These are phyloP conservation scores for Dalbergia cultrata DNA, from an alignment of 306 rosid genomes.

Conservation along the genomic window DNA sequence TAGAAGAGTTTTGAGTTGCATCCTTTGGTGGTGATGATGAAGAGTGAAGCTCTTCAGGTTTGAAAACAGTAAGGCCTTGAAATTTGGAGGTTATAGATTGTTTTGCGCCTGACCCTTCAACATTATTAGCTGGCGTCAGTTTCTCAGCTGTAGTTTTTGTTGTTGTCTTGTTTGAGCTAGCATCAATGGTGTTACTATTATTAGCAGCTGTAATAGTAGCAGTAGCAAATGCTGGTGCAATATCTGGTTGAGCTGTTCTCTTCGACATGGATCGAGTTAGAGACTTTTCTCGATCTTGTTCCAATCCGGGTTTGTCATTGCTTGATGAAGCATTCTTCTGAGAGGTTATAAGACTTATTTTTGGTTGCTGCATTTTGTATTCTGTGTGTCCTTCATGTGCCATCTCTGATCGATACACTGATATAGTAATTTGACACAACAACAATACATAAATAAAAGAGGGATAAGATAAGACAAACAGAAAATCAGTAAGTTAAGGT, in stretches of 20 bases:
- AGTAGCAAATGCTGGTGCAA: slow-evolving; percentile 13
- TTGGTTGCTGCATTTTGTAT: slow-evolving; percentile 58
- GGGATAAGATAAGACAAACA: background rate
- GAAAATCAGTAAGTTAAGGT: background rate
- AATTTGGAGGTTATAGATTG: slow-evolving; percentile 63
- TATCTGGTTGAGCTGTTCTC: slow-evolving; percentile 41
- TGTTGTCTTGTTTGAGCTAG: slow-evolving; percentile 43
- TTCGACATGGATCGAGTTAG: slow-evolving; percentile 46
- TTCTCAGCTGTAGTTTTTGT: slow-evolving; percentile 51
- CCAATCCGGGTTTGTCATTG: slow-evolving; percentile 45
- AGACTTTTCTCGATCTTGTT: slow-evolving; percentile 44
- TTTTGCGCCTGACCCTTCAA: slow-evolving; percentile 56
- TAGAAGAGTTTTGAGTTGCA: slow-evolving; percentile 12
- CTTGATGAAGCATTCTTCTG: slow-evolving; percentile 60
- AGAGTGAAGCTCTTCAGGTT: slow-evolving; percentile 36
- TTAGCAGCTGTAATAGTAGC: background rate
- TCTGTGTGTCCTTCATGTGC: slow-evolving; percentile 62
- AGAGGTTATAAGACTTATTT: slow-evolving; percentile 53
- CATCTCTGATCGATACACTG: slow-evolving; percentile 81
- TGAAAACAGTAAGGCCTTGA: slow-evolving; percentile 53
- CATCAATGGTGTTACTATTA: background rate
- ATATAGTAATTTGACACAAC: slow-evolving; percentile 26
- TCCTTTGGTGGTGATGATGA: background rate
- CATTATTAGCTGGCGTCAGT: slow-evolving; percentile 52
- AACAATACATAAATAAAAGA: background rate